Evolutionary conservation across 2,329 filamentous ascomycete species (phyloP), one percentile per base, ranked within the genome.

Genomic region (Tolypocladium pustulatum): DNA sequence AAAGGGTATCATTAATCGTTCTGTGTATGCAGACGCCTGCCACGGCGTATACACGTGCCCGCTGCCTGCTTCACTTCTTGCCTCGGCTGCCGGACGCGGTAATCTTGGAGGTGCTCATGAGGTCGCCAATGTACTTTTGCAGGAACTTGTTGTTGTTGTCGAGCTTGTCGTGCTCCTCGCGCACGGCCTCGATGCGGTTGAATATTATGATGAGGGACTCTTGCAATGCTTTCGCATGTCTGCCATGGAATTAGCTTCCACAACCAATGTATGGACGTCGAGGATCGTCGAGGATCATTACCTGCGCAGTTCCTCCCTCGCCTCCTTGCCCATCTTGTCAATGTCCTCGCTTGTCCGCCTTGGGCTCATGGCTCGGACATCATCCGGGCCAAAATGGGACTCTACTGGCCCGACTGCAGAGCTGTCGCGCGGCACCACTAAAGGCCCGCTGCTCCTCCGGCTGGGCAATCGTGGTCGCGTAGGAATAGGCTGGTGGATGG

Each of bases 131-230:
- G 72, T 97, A 97, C 73, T 96, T 96, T 73, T 97, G 93, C 54
- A 99, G 76, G 69, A 97, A 97, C 68, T 91, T 93, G 80, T 99
- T 99, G 73, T 97, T 92, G 72, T 83, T 94, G 73, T 97, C 92
- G 58, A 99, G 85, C 75, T 96, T 97, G 76, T 97, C 91, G 70
- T 99, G 92, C 70, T 97, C 93, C 66, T 89, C 88, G 73, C 91
- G 90, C 63, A 97, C 92, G 36, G 90, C 90, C 70, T 99, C 94
- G 71, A 97, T 95, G 56, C 91, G 89, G 73, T 96, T 90, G 64
- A 96, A 91, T 51, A 97, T 88, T 62, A 88, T 90, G 61, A 95
- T 81, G 38, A 99, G 84, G 34, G 91, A 96, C 57, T 91, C 90
- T 74, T 99, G 94, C 34, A 97, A 79, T 54, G 85, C 84, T 72